Conservation (phyloP, 2,329 filamentous ascomycete species). For the Hymenoscyphus occultus region DNA sequence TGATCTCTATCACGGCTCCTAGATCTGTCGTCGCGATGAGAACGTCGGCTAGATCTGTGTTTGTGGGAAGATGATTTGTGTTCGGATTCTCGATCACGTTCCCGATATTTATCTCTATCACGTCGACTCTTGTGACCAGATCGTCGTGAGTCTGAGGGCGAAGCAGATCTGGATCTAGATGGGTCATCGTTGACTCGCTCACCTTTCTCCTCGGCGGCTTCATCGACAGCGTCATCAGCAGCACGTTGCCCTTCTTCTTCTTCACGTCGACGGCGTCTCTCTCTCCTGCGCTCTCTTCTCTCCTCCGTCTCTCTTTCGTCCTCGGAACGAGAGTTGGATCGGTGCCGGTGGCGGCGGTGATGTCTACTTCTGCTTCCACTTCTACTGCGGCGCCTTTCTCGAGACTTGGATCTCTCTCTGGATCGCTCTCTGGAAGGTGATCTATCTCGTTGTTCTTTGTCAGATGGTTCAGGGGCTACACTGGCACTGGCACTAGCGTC, state of each 20-base stretch:
- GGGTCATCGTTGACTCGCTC: slow-evolving; percentile 48
- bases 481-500: slow-evolving; percentile 29
- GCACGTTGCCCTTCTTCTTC: slow-evolving; percentile 27
- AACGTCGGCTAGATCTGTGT: slow-evolving; percentile 47
- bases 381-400: slow-evolving; percentile 33
- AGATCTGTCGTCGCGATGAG: slow-evolving; percentile 44
- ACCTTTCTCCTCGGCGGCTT: slow-evolving; percentile 30
- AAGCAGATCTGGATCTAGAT: slow-evolving; percentile 64
- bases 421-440: slow-evolving; percentile 32
- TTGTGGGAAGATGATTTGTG: slow-evolving; percentile 41
- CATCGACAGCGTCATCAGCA: slow-evolving; percentile 24
- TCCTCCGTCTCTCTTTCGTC: slow-evolving; percentile 35
- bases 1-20: slow-evolving; percentile 49
- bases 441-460: slow-evolving; percentile 26
- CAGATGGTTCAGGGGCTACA: slow-evolving; percentile 28
- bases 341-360: slow-evolving; percentile 35
- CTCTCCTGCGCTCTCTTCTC: slow-evolving; percentile 33
- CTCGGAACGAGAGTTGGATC: slow-evolving; percentile 32
- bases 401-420: slow-evolving; percentile 34
- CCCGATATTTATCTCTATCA: slow-evolving; percentile 52
- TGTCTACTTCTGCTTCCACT: slow-evolving; percentile 28
- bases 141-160: slow-evolving; percentile 56
- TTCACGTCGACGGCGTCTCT: slow-evolving; percentile 30
- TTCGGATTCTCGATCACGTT: slow-evolving; percentile 44
- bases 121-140: slow-evolving; percentile 60